Evolutionary conservation across 2,329 filamentous ascomycete genomes (phyloP), one percentile per base, ranked within the genome.

Genomic region (Hypoxylon sp.): DNA sequence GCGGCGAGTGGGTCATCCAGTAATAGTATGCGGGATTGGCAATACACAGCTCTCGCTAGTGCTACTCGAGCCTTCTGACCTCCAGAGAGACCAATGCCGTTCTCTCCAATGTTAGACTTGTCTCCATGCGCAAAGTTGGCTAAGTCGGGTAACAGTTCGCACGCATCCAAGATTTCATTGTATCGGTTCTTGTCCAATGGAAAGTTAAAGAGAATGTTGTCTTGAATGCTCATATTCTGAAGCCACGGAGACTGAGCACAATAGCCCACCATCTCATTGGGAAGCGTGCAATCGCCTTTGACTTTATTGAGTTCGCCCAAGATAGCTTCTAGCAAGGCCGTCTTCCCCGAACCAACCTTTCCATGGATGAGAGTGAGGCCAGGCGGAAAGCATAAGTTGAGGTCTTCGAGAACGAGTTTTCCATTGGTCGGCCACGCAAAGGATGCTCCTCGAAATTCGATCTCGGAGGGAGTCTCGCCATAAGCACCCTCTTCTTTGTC

Each of bases 401-500:
- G 77, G 14, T 83, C 75, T 6, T 80, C 77, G 6, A 91, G 79
- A 0, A 89, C 83, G 3, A 86, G 82, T 6, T 85, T 83, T 1
- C 84, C 77, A 0, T 87, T 87, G 0, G 92, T 92, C 0, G 94
- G 93, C 91, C 94, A 97, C 0, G 91, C 88, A 76, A 97, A 97
- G 0, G 89, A 90, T 3, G 92, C 92, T 30, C 88, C 81, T 2
- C 85, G 81, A 51, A 97, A 83, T 44, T 85, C 79, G 20, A 91
- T 82, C 14, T 85, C 81, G 17, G 81, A 75, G 1, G 71, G 71
- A 0, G 78, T 50, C 2, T 84, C 79, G 7, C 77, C 77, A 3
- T 80, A 74, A 3, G 82, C 81, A 2, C 79, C 78, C 30, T 86
- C 84, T 31, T 88, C 86, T 73, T 94, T 93, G 75, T 97, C 89